Evolutionary conservation across 371 early-diverging fungal species (phyloP).

Genomic region (Rhizopus sp.): DNA sequence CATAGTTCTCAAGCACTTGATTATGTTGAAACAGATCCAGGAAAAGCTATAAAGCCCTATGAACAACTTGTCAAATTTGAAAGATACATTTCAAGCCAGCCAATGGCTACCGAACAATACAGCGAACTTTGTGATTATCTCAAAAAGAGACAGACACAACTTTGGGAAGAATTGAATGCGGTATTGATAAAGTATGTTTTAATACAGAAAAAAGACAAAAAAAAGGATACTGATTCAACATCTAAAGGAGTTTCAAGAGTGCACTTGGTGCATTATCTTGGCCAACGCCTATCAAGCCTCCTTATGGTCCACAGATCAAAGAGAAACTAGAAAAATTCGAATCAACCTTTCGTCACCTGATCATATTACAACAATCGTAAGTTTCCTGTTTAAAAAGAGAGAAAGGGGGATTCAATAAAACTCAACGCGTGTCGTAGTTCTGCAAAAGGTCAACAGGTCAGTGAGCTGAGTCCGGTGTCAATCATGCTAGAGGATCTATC

Average conservation of each 20-base stretch:
- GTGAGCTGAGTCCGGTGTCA: constrained; percentile 47
- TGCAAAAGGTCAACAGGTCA: neutral
- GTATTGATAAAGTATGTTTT: constrained; percentile 40
- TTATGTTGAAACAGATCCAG: constrained; percentile 36
- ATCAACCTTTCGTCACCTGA: constrained; percentile 38
- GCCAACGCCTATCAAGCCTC: constrained; percentile 53
- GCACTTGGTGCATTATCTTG: constrained; percentile 50
- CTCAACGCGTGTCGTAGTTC: neutral
- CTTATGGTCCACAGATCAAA: constrained; percentile 38
- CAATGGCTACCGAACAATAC: constrained; percentile 7
- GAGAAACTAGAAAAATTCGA: constrained; percentile 44
- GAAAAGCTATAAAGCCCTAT: constrained; percentile 45
- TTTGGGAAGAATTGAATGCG: constrained; percentile 44
- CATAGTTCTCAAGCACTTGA: constrained; percentile 37
- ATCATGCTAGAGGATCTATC: constrained; percentile 67
- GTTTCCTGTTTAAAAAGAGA: neutral
- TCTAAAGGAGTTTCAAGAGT: constrained; percentile 46
- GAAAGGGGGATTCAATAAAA: neutral
- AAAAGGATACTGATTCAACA: neutral
- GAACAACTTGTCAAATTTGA: constrained; percentile 42
- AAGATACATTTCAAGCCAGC: constrained; percentile 13
- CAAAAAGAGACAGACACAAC: constrained; percentile 21
- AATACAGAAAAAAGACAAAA: neutral
- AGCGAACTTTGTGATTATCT: constrained; percentile 29
- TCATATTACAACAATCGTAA: constrained; percentile 51